These are phyloP conservation scores for Hypoxylon sp. DNA, from an alignment of 2,329 filamentous ascomycete genomes.

Conservation along the genomic window DNA sequence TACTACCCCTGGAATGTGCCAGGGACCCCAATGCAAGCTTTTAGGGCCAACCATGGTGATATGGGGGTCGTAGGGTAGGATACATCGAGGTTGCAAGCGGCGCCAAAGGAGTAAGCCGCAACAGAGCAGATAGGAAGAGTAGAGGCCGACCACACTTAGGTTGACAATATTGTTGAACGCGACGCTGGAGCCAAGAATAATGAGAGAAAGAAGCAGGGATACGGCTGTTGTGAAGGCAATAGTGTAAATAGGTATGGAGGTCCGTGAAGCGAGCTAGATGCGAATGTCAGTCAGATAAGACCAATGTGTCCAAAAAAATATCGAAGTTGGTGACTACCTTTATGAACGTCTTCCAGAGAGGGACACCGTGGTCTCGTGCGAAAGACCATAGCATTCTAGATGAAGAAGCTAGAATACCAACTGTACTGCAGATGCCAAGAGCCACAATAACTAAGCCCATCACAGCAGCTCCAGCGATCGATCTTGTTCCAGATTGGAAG, in stretches of 20 bases:
- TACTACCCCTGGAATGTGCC: conserved; percentile 22
- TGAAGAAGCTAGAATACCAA: conserved; percentile 23
- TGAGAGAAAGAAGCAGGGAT: conserved; percentile 29
- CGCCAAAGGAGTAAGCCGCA: conserved; percentile 59
- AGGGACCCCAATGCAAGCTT: conserved; percentile 33
- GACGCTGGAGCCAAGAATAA: conserved; percentile 31
- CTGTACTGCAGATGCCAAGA: conserved; percentile 14
- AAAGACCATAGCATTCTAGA: conserved; percentile 50
- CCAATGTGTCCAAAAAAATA: not conserved
- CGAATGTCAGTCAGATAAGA: not conserved
- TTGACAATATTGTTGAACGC: conserved; percentile 34
- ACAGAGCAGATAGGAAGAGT: conserved; percentile 59
- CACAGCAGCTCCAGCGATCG: conserved; percentile 11
- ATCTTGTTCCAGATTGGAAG: conserved; percentile 6
- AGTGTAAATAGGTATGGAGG: conserved; percentile 30
- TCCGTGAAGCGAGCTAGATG: conserved; percentile 20
- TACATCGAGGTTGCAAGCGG: conserved; percentile 51
- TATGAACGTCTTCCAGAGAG: conserved; percentile 29
- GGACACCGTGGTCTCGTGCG: conserved; percentile 43
- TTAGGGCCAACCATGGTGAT: conserved; percentile 21
- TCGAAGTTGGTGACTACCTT: conserved; percentile 9
- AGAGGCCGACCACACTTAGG: conserved; percentile 55
- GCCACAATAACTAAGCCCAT: conserved; percentile 29
- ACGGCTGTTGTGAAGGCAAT: conserved; percentile 27
- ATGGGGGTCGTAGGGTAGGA: conserved; percentile 37